Evolutionary conservation across 192 early-diverging fungal genomes (phyloP).

Genomic region (Piromyces finnis): DNA sequence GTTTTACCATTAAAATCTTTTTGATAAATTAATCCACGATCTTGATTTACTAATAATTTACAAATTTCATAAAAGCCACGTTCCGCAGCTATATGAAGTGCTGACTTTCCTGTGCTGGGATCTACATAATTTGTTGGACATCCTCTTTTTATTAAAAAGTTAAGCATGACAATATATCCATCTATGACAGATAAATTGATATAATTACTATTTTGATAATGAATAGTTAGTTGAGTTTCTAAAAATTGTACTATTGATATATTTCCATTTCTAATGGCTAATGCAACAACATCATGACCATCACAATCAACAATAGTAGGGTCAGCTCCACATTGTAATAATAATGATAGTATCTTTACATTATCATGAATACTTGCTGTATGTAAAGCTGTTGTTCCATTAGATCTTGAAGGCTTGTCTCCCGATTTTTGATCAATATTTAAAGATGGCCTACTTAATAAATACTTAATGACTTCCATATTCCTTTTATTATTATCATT

Average conservation of each 20-base stretch:
- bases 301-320: not conserved
- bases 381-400: not conserved
- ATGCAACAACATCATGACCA: not conserved
- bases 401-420: not conserved
- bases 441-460: not conserved
- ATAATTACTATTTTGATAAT: not conserved
- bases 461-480: not conserved
- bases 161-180: not conserved
- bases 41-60: not conserved
- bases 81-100: not conserved
- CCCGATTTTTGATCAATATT: not conserved
- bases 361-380: not conserved
- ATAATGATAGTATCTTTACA: not conserved
- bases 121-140: not conserved
- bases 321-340: not conserved
- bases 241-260: not conserved
- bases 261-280: not conserved
- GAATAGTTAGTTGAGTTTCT: not conserved
- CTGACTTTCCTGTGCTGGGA: not conserved
- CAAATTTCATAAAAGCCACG: not conserved
- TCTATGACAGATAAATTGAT: not conserved
- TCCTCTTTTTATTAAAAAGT: not conserved
- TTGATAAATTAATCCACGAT: not conserved
- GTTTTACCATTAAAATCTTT: not conserved
- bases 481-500: not conserved